Evolutionary conservation across 2,329 filamentous ascomycete genomes (phyloP), one percentile per base, ranked within the genome.

Genomic region (Ophiostoma fasciatum): DNA sequence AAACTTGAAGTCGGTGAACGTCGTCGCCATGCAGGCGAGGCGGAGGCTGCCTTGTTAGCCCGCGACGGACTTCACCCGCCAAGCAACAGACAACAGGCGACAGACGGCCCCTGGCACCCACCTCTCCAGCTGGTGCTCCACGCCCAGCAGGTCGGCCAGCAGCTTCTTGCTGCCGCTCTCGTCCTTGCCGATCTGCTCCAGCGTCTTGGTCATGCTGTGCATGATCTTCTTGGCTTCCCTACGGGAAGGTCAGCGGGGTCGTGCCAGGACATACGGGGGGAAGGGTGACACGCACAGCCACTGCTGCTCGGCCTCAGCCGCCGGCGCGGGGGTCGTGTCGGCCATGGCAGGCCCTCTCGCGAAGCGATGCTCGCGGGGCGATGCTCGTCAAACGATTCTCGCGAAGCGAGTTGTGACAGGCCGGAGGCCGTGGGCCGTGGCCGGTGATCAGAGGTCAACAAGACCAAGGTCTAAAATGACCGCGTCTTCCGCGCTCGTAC

Each of bases 1-100:
- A 58, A 70, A 74, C 44, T 72, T 63, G 50, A 82, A 74, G 55
- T 93, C 77, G 51, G 69, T 60, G 51, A 84, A 81, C 41, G 88
- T 75, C 38, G 74, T 71, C 45, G 70, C 67, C 51, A 87, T 75
- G 52, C 78, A 87, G 40, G 71, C 68, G 33, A 75, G 60, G 46
- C 83, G 82, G 54, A 81, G 76, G 46, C 77, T 82, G 49, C 1
- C 5, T 5, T 21, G 18, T 30, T 33, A 29, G 20, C 23, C 28
- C 7, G 17, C 13, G 7, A 17, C 13, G 23, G n/a, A n/a, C n/a
- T n/a, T n/a, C n/a, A n/a, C n/a, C n/a, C n/a, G n/a, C n/a, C n/a
- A n/a, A n/a, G n/a, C 11, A 25, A n/a, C 11, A 21, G 14, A 28
- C 13, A n/a, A 10, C 5, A 20, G 26, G 13, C 15, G 11, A n/a